Percentiles rank a stretch among this genome's conserved stretches.
These are phyloP conservation scores for Begonia fuchsioides DNA, from an alignment of 306 rosid species.

Conservation along the genomic window DNA sequence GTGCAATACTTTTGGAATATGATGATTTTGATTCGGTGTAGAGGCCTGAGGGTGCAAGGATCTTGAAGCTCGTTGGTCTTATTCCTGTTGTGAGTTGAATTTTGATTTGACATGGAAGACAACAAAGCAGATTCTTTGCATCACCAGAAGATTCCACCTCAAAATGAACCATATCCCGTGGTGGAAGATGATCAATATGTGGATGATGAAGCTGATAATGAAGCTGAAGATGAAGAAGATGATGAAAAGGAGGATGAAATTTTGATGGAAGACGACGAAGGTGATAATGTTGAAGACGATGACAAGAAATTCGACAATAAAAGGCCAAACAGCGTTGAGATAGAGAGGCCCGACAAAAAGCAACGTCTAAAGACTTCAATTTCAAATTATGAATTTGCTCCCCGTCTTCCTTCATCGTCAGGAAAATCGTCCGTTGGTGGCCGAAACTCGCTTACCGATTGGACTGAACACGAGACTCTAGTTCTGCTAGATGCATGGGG, in stretches of 20 bases:
- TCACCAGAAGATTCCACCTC: neutral
- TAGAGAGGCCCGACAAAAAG: conserved; percentile 52
- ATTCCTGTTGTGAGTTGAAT: no score
- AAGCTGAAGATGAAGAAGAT: conserved; percentile 27
- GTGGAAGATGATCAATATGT: conserved; percentile 20
- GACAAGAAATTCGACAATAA: conserved; percentile 17
- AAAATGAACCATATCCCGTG: conserved; percentile 16
- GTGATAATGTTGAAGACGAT: conserved; percentile 16
- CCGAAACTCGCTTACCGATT: conserved; percentile 55
- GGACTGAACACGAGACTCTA: conserved; percentile 75
- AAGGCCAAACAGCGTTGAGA: conserved; percentile 29
- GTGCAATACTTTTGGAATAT: no score
- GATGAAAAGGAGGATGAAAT: no score
- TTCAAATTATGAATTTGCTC: conserved; percentile 68
- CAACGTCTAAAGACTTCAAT: conserved; percentile 61
- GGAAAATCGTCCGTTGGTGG: conserved; percentile 52
- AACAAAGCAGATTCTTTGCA: conserved; percentile 33
- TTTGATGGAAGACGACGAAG: conserved; percentile 4
- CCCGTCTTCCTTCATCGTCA: conserved; percentile 34
- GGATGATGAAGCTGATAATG: conserved; percentile 33
- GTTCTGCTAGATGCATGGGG: conserved; percentile 88
- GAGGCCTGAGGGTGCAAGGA: no score
- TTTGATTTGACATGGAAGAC: conserved; percentile 47
- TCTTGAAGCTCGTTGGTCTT: no score
- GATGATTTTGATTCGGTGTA: no score